These are phyloP conservation scores for Lagerstroemia speciosa DNA, from an alignment of 345 rosid genomes.

Conservation along the genomic window DNA sequence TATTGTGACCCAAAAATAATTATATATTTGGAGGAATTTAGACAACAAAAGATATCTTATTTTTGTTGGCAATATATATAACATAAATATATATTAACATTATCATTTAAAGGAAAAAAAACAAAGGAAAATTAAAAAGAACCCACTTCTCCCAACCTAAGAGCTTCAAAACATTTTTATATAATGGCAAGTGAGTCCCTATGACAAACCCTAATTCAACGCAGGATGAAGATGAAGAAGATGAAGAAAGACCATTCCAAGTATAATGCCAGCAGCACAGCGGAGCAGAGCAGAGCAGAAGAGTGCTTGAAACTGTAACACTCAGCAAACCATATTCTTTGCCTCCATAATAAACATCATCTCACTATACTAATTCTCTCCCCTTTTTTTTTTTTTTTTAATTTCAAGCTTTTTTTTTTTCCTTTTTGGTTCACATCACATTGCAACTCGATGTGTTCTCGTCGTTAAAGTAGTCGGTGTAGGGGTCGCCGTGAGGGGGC, in stretches of 20 bases:
- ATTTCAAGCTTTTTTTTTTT: neutral
- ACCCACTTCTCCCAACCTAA: neutral
- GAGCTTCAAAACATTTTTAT: neutral
- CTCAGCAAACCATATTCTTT: conserved; percentile 2
- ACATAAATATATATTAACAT: neutral
- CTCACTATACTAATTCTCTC: neutral
- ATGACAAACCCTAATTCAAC: neutral
- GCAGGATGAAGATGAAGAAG: neutral
- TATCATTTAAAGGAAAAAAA: neutral
- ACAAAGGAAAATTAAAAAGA: neutral
- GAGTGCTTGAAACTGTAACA: conserved; percentile 12
- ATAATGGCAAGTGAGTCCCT: neutral
- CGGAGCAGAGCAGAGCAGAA: conserved; percentile 14
- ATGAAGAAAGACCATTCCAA: conserved; percentile 37
- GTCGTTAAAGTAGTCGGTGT: conserved; percentile 61
- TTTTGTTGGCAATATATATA: neutral
- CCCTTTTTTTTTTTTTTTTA: neutral
- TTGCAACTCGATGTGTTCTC: conserved; percentile 87
- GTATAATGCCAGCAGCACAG: no score
- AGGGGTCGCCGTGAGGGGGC: conserved; percentile 22
- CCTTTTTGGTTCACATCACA: conserved; percentile 52
- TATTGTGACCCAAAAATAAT: no score
- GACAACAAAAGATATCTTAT: neutral
- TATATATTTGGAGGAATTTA: neutral
- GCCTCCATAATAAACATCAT: neutral